Base-by-base conservation (phyloP, 192 early-diverging fungal genomes). In the Coemansia sp. region DNA sequence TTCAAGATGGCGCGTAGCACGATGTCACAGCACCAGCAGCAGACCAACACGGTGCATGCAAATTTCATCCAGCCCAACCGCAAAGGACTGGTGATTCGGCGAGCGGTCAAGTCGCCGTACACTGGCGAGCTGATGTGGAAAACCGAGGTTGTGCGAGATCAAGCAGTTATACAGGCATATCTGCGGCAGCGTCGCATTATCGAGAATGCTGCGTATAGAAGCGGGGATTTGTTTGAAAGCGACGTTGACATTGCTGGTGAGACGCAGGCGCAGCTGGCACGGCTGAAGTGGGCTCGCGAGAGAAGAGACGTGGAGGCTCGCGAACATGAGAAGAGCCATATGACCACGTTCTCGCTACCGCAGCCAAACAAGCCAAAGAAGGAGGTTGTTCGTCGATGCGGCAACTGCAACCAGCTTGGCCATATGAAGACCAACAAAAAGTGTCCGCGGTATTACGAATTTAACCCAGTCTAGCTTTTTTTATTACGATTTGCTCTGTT, bases 401-500 rank as follows among this genome's bases (percentile, higher is more conserved):
- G 92, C 61, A 91, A 92, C 68, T 93, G 92, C 74, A 90, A 90
- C 32, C 80, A 88, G 66, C 73, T 88, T 20, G 92, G 92, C n/a
- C 92, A 93, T 48, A 93, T 91, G 91, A 93, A 92, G 73, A 93
- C 92, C 7, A 93, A 92, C 76, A 89, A 89, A 56, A 90, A 86
- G 45, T 93, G 92, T 68, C 91, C 83, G 0, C 89, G 79, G 10
- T 82, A 82, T 57, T 76, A 55, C 55, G 79, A 82, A 63, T 82
- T 82, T 28, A 76, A 82, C 59, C 73, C 79, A 0, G 70, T 66
- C 0, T 82, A 72, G 30, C n/a, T 42, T 17, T 55, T 55, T 6
- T 25, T 55, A 29, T 55, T 7, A 12, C 49, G n/a, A n/a, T n/a
- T n/a, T n/a, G n/a, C n/a, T n/a, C n/a, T n/a, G n/a, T n/a, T n/a